Percentiles rank a stretch among this genome's conserved stretches.
Conservation (phyloP, 306 rosid genomes). For the Trifolium repens region DNA sequence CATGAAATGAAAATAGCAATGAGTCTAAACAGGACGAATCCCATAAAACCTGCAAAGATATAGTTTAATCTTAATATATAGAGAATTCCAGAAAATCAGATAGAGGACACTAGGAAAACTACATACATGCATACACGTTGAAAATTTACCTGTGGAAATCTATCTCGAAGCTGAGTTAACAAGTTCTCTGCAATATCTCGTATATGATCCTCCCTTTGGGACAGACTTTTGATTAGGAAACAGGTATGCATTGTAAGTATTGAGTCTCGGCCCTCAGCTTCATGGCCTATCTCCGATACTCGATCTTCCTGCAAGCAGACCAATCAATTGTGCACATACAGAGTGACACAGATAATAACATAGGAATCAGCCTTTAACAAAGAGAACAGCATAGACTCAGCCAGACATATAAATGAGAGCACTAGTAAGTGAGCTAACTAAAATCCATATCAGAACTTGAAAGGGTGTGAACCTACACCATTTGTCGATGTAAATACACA, state of each 20-base stretch:
- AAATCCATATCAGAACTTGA: constrained; percentile 1
- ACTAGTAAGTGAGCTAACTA: constrained; percentile 6
- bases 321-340: constrained; percentile 41
- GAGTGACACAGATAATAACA: constrained; percentile 33
- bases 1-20: constrained; percentile 80
- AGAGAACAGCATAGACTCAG: constrained; percentile 6
- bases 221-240: constrained; percentile 82
- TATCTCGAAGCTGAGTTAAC: constrained; percentile 87
- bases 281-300: constrained; percentile 84
- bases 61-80: constrained; percentile 40
- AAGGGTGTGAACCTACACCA: background rate
- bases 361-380: constrained; percentile 12
- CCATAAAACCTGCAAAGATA: constrained; percentile 86
- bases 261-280: constrained; percentile 82
- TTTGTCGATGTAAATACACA: constrained; percentile 22
- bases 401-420: constrained; percentile 15
- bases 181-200: constrained; percentile 83
- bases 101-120: constrained; percentile 11
- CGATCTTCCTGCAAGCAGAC: constrained; percentile 82
- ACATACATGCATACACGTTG: constrained; percentile 1
- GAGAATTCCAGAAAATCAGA: constrained; percentile 28
- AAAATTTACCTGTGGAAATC: constrained; percentile 81
- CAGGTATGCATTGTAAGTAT: constrained; percentile 80
- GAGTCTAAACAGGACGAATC: constrained; percentile 87
- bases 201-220: constrained; percentile 89